Evolutionary conservation across 1,284 basidiomycete genomes (phyloP).

Genomic region (Ganoderma sinense): DNA sequence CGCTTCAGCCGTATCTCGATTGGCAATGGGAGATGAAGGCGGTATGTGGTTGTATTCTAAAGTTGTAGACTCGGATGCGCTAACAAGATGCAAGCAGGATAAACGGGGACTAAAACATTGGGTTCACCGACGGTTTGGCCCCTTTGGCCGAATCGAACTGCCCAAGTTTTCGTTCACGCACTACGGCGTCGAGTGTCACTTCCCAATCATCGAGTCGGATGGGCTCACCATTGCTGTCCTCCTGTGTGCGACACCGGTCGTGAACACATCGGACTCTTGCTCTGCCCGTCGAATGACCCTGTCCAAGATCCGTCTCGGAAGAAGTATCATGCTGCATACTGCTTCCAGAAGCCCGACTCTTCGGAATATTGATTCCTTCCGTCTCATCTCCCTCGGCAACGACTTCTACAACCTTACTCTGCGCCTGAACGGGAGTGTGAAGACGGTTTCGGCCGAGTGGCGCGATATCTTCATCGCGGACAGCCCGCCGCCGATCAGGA

Average conservation of each 20-base stretch:
- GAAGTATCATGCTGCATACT: background rate
- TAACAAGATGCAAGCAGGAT: background rate
- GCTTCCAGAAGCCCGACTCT: background rate
- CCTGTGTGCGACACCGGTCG: background rate
- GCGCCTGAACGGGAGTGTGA: background rate
- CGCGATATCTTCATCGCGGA: conserved; percentile 13
- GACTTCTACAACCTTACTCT: background rate
- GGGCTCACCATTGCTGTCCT: conserved; percentile 11
- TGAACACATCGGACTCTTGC: conserved; percentile 12
- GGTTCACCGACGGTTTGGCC: background rate
- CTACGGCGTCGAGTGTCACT: conserved; percentile 3
- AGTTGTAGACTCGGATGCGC: too few relatives aligned
- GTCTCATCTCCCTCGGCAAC: conserved; percentile 2
- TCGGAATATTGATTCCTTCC: background rate
- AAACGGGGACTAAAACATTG: background rate
- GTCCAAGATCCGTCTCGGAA: background rate
- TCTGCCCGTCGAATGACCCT: background rate
- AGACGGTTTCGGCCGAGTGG: conserved; percentile 9
- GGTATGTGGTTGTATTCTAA: background rate
- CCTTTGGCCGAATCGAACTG: conserved; percentile 3
- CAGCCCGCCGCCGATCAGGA: background rate
- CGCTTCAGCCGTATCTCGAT: conserved; percentile 2
- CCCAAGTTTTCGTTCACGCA: background rate
- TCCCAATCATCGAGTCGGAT: conserved; percentile 6
- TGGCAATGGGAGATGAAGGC: too few relatives aligned